These are phyloP conservation scores for Bidens hawaiensis DNA, from an alignment of 140 eudicot genomes.

Conservation along the genomic window DNA sequence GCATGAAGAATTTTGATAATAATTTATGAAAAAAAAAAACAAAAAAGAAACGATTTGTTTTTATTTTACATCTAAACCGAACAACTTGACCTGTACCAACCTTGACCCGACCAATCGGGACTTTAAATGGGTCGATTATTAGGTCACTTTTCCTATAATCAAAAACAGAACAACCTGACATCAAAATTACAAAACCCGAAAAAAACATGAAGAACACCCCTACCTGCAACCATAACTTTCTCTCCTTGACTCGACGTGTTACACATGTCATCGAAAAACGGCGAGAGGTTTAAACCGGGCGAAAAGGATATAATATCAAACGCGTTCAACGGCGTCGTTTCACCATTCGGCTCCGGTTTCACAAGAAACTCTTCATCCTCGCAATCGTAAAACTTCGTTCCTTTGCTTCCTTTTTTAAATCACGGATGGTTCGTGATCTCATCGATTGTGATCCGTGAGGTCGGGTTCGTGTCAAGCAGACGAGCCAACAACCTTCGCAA, in stretches of 20 bases:
- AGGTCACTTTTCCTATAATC: too few species aligned
- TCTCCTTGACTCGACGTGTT: conserved; percentile 9
- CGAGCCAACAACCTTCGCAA: conserved; percentile 32
- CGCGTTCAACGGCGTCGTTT: conserved; percentile 31
- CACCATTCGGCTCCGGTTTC: conserved; percentile 16
- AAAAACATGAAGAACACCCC: too few species aligned
- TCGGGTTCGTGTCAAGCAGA: conserved; percentile 50
- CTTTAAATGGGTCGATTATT: too few species aligned
- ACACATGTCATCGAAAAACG: conserved; percentile 24
- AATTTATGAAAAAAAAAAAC: too few species aligned
- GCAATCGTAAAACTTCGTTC: conserved; percentile 22
- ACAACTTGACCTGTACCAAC: too few species aligned
- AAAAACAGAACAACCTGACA: too few species aligned
- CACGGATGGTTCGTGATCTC: conserved; percentile 55
- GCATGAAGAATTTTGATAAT: too few species aligned
- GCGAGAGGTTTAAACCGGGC: conserved; percentile 43
- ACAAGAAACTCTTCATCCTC: conserved; percentile 32
- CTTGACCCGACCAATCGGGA: too few species aligned
- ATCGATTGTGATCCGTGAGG: conserved; percentile 47
- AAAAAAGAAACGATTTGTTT: too few species aligned
- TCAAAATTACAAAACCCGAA: too few species aligned
- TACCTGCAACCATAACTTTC: conserved; percentile 25
- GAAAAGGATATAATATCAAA: conserved; percentile 54
- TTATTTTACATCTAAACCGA: too few species aligned
- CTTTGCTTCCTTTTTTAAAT: conserved; percentile 51